These are phyloP conservation scores for Solanum rostratum DNA, from an alignment of 257 asterid species.

Conservation along the genomic window DNA sequence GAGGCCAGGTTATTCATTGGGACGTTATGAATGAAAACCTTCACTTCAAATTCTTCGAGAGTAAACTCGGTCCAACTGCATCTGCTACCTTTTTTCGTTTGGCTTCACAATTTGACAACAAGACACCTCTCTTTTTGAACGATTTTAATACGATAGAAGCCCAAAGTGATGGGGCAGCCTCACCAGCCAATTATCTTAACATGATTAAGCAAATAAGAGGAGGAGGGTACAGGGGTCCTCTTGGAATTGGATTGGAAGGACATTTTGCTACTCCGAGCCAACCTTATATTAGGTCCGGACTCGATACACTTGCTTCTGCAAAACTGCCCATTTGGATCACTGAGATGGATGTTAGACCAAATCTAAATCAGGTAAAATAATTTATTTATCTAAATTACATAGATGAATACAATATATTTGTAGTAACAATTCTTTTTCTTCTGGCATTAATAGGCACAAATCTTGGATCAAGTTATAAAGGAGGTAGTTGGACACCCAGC, in stretches of 20 bases:
- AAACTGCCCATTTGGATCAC: conserved; percentile 61
- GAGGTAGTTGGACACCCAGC: conserved; percentile 33
- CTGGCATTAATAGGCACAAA: conserved; percentile 14
- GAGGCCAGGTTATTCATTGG: conserved; percentile 47
- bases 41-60: conserved; percentile 36
- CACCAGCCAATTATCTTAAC: conserved; percentile 28
- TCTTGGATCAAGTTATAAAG: conserved; percentile 30
- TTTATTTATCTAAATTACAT: too few relatives aligned
- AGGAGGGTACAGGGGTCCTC: conserved; percentile 22
- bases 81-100: conserved; percentile 16
- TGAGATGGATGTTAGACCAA: conserved; percentile 35
- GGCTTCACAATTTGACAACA: conserved; percentile 23
- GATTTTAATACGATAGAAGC: conserved; percentile 54
- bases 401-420: too few relatives aligned
- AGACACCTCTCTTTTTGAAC: conserved; percentile 37
- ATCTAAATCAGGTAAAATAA: conserved; percentile 29
- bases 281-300: conserved; percentile 26
- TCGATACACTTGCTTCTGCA: conserved; percentile 42
- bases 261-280: conserved; percentile 32
- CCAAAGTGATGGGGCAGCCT: conserved; percentile 15
- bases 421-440: background rate
- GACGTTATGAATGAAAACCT: conserved; percentile 63
- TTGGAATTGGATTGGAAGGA: conserved; percentile 27
- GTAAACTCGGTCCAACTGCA: conserved; percentile 26
- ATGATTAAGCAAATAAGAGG: conserved; percentile 28